Base-by-base conservation (phyloP, 805 yeast species). In the Peterozyma xylosa region DNA sequence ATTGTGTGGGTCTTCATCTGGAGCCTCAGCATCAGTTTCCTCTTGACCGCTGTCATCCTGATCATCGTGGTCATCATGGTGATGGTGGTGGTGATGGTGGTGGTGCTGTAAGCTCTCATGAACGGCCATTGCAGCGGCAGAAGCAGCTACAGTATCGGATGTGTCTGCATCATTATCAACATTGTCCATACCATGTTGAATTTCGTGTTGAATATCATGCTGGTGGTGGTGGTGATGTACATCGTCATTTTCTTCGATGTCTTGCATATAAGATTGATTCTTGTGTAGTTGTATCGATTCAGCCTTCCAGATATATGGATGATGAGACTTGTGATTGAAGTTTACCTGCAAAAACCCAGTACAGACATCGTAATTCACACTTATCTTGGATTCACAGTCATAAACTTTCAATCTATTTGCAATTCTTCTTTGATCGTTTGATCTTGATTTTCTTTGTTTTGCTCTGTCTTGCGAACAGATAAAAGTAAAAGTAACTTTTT, bases 391-490 rank as follows among this genome's bases (percentile, higher is more conserved):
- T 7, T 63, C 60, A 44, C 75, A 70, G 9, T 59, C 58, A 43
- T 67, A 69, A 2, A 64, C 62, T 50, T 70, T 70, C 42, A 70
- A 51, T 49, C 62, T 66, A 50, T 69, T 70, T 9, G 59, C 48
- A 15, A 67, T 60, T 30, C 53, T 59, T 42, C 72, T 58, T 43
- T 65, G 63, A 38, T 64, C 56, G 7, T 58, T 64, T 36, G 72
- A 63, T 43, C 74, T 53, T 10, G 72, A 63, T 46, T 64, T 66
- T 40, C 75, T 59, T 45, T 69, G 71, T 18, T 68, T 59, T n/a
- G 57, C 50, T 39, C 56, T 60, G 46, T 70, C 75, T 43, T 70
- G 74, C 2, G 72, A 66, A 45, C 75, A 70, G 29, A 70, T 62
- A 45, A 66, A 70, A 65, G 63, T 67, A 60, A 71, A 69, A 1